phyloP scores from a whole-genome alignment of 2,329 filamentous ascomycete genomes.

The Sporothrix mexicana region DNA sequence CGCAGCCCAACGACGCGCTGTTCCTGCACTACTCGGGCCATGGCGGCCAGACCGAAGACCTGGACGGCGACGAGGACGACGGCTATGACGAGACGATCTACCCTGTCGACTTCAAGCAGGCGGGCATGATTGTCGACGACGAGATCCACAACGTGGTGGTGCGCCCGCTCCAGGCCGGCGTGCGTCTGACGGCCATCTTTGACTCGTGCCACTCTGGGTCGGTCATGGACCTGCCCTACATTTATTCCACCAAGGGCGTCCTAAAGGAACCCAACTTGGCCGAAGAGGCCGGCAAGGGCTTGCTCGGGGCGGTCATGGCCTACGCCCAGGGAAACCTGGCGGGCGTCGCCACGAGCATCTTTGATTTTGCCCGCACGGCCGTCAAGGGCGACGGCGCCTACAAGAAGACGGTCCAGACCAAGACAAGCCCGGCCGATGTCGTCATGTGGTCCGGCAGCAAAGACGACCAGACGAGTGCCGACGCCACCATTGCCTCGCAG shows the following conservation, averaged over 20 bases:
- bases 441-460: constrained; percentile 98
- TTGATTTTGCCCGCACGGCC: constrained; percentile 61
- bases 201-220: constrained; percentile 72
- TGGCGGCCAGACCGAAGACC: constrained; percentile 75
- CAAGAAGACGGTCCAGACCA: constrained; percentile 80
- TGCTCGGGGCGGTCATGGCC: constrained; percentile 64
- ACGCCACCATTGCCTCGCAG: constrained; percentile 87
- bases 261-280: constrained; percentile 72
- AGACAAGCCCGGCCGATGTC: constrained; percentile 93
- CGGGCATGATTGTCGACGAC: constrained; percentile 82
- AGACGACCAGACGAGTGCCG: constrained; percentile 92
- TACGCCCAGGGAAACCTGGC: constrained; percentile 75
- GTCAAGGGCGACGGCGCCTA: constrained; percentile 89
- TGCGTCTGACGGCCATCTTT: constrained; percentile 67
- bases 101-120: constrained; percentile 71
- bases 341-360: constrained; percentile 78
- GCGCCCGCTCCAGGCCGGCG: constrained; percentile 59
- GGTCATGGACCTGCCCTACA: constrained; percentile 69
- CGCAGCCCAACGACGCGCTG: constrained; percentile 74
- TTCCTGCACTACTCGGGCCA: constrained; percentile 82
- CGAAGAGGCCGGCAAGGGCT: constrained; percentile 69
- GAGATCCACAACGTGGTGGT: constrained; percentile 81
- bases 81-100: constrained; percentile 81
- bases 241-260: constrained; percentile 71
- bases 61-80: constrained; percentile 78